A percentile compares a stretch with the other conserved stretches of the same genome.
Conservation (phyloP, 2,329 filamentous ascomycete genomes). For the Pseudogymnoascus sp. region DNA sequence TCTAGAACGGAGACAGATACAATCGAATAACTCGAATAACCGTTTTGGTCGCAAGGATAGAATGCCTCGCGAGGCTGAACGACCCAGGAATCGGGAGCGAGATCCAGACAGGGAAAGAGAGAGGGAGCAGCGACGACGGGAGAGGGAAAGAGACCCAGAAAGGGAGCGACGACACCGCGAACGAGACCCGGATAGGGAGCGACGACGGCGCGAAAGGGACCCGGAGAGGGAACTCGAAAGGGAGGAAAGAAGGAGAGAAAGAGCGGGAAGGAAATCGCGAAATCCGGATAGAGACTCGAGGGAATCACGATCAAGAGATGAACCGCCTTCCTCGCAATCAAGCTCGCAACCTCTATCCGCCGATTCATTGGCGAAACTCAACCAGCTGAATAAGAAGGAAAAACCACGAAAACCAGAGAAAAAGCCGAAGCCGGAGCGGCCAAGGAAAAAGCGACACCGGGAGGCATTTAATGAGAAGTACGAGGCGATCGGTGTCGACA, state of each 20-base stretch:
- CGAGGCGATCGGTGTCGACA: constrained; percentile 18
- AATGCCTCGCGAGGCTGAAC: constrained; percentile 20
- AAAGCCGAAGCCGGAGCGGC: not conserved
- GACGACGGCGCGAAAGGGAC: not conserved
- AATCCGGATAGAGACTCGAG: not conserved
- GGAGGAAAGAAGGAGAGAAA: constrained; percentile 2
- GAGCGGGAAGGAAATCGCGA: not conserved
- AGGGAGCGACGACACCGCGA: constrained; percentile 1
- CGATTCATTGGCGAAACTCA: constrained; percentile 25
- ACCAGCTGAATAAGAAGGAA: constrained; percentile 21
- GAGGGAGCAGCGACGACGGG: not conserved
- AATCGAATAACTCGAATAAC: not conserved
- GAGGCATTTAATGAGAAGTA: constrained; percentile 20
- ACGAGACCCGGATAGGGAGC: not conserved
- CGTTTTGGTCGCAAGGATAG: not conserved
- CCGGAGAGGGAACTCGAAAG: not conserved
- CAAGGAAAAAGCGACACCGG: constrained; percentile 17
- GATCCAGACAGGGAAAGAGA: constrained; percentile 6
- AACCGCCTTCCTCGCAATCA: constrained; percentile 17
- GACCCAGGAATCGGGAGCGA: constrained; percentile 20
- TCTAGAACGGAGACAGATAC: not conserved
- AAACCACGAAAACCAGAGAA: constrained; percentile 12
- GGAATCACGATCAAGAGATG: not conserved
- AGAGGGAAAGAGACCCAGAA: constrained; percentile 14
- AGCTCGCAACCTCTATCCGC: constrained; percentile 24